Base-by-base conservation (phyloP, 2,329 filamentous ascomycete species). In the Raffaelea arxii region DNA sequence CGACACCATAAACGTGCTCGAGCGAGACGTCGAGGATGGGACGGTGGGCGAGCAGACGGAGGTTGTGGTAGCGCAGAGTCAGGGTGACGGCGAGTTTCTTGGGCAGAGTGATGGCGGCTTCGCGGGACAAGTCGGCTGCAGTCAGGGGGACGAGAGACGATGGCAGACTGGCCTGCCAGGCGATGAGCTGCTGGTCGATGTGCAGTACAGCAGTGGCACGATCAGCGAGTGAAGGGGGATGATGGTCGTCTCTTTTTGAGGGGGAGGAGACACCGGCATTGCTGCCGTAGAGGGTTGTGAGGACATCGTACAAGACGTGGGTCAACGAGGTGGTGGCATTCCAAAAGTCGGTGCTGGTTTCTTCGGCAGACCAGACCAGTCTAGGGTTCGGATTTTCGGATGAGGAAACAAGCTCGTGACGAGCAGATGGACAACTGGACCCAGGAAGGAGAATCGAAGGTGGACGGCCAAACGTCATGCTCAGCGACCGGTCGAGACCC, bases 401-500 rank as follows among this genome's bases (percentile, higher is more conserved):
- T 23, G 25, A 25, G 19, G 46, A 22, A 12, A 44, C 25, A 11
- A 47, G 23, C 19, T 43, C 1, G 42, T 25, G 35, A 43, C 42
- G n/a, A 67, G 65, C 9, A 69, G 49, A 18, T n/a, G 64, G 58
- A 2, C 69, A 52, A 43, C 60, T 36, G 61, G 35, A 73, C 57
- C 35, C 70, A 68, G 30, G 60, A 61, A 71, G 63, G 1, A 68
- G 66, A 18, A 75, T 73, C 0, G 65, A 58, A 1, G 63, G 58
- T 0, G 72, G 72, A 0, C 72, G 60, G 2, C 71, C 72, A 50
- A 74, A 71, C 0, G 70, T 74, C 66, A 75, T 73, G 51, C 71
- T 72, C 40, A 74, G 53, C 7, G 65, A 44, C 62, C 70, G 58
- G 50, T 75, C 70, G 2, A 74, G 58, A 7, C 72, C 46, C 1